These are phyloP conservation scores for Pseudogymnoascus destructans DNA, from an alignment of 2,329 filamentous ascomycete species.

Conservation along the genomic window DNA sequence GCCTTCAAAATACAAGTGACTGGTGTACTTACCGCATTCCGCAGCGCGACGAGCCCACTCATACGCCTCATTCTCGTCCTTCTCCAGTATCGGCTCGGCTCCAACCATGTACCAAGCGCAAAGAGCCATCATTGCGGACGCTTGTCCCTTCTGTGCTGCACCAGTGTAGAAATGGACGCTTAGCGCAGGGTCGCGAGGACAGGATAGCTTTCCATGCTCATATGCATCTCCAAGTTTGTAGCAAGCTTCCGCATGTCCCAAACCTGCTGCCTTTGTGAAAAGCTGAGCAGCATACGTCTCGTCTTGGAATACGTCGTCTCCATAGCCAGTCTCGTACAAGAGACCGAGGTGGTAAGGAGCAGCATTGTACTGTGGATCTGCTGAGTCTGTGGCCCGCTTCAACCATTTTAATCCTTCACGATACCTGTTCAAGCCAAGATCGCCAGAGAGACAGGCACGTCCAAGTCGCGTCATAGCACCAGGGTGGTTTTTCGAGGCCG, in stretches of 20 bases:
- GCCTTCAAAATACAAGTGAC: neutral
- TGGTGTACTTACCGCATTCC: slow-evolving; percentile 54
- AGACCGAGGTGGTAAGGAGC: slow-evolving; percentile 84
- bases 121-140: slow-evolving; percentile 90
- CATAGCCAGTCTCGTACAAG: slow-evolving; percentile 85
- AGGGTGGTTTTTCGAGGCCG: slow-evolving; percentile 86
- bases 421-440: slow-evolving; percentile 76
- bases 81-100: slow-evolving; percentile 80
- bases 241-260: slow-evolving; percentile 77
- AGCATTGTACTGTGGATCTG: slow-evolving; percentile 82
- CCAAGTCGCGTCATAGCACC: slow-evolving; percentile 89
- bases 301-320: slow-evolving; percentile 87
- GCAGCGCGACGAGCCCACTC: slow-evolving; percentile 88
- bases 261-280: slow-evolving; percentile 84
- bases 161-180: slow-evolving; percentile 97
- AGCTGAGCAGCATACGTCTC: slow-evolving; percentile 82
- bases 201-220: slow-evolving; percentile 78
- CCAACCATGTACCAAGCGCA: slow-evolving; percentile 99
- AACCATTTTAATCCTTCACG: slow-evolving; percentile 93
- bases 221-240: slow-evolving; percentile 92
- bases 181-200: slow-evolving; percentile 79
- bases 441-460: slow-evolving; percentile 77
- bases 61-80: slow-evolving; percentile 91
- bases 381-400: slow-evolving; percentile 80
- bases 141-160: slow-evolving; percentile 72